A percentile compares a stretch with the other conserved stretches of the same genome.
These are phyloP conservation scores for Xerocomus amazonicus DNA, from an alignment of 1,284 basidiomycete genomes.

Conservation along the genomic window DNA sequence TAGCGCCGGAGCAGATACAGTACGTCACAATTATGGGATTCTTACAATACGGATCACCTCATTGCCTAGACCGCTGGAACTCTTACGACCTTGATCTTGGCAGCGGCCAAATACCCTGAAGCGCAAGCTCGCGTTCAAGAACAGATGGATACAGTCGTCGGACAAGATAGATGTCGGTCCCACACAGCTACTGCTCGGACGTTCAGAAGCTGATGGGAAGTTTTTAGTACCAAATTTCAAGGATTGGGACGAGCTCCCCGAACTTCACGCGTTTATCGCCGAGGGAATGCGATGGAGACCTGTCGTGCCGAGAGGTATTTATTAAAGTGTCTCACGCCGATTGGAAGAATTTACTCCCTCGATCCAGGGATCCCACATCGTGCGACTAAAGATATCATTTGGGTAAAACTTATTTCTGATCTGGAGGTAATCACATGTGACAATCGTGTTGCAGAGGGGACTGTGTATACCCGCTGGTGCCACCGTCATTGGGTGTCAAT, in stretches of 20 bases:
- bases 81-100: constrained; percentile 56
- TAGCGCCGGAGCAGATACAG: constrained; percentile 57
- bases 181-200: background rate
- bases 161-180: constrained; percentile 41
- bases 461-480: constrained; percentile 57
- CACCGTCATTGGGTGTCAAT: constrained; percentile 54
- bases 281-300: constrained; percentile 66
- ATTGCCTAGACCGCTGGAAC: constrained; percentile 45
- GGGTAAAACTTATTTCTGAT: constrained; percentile 33
- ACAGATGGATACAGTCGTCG: constrained; percentile 56
- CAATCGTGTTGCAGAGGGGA: constrained; percentile 34
- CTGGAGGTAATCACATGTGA: background rate
- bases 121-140: constrained; percentile 52
- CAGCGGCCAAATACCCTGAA: constrained; percentile 55
- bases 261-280: constrained; percentile 55
- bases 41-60: background rate
- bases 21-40: constrained; percentile 9
- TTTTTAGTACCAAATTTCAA: constrained; percentile 39
- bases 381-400: constrained; percentile 56
- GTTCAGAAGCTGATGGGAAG: background rate
- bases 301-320: constrained; percentile 37
- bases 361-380: constrained; percentile 48
- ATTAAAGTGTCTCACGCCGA: background rate
- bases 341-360: background rate
- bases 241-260: constrained; percentile 48